Conservation (phyloP, 352 stramenopile species). For the Pythium plurisporium region DNA sequence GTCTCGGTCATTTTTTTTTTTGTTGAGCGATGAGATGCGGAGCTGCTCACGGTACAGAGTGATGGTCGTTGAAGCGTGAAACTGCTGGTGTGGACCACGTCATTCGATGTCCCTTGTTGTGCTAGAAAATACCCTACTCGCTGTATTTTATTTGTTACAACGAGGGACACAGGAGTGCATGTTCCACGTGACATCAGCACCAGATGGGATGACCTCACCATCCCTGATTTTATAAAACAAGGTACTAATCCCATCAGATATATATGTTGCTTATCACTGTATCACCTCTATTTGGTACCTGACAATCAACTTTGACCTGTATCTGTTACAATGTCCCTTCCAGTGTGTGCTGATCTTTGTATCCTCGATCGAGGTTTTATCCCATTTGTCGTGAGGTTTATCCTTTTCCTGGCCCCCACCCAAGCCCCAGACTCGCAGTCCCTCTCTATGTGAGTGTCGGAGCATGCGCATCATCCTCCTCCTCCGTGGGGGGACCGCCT, state of each 20-base stretch:
- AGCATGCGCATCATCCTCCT: not conserved
- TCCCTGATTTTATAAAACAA: not conserved
- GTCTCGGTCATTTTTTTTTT: constrained; percentile 1
- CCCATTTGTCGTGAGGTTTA: not conserved
- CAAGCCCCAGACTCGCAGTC: no score
- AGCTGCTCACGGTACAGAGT: not conserved
- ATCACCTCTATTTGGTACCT: not conserved
- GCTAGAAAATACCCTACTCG: not conserved
- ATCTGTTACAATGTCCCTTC: not conserved
- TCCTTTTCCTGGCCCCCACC: not conserved
- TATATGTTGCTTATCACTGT: not conserved
- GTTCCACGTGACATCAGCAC: no score
- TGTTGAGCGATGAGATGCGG: not conserved
- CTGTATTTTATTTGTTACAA: not conserved
- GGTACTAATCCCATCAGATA: not conserved
- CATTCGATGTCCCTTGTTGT: not conserved
- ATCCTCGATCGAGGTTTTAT: not conserved
- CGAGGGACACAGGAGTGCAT: constrained; percentile 5
- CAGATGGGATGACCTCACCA: no score
- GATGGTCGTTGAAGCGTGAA: constrained; percentile 2
- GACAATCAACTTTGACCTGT: not conserved
- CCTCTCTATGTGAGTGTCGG: not conserved
- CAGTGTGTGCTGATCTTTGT: not conserved
- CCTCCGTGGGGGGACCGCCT: no score
- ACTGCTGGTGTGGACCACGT: constrained; percentile 10